phyloP scores from a whole-genome alignment of 495 filamentous ascomycete genomes.

The Hypoxylon subgilvum region DNA sequence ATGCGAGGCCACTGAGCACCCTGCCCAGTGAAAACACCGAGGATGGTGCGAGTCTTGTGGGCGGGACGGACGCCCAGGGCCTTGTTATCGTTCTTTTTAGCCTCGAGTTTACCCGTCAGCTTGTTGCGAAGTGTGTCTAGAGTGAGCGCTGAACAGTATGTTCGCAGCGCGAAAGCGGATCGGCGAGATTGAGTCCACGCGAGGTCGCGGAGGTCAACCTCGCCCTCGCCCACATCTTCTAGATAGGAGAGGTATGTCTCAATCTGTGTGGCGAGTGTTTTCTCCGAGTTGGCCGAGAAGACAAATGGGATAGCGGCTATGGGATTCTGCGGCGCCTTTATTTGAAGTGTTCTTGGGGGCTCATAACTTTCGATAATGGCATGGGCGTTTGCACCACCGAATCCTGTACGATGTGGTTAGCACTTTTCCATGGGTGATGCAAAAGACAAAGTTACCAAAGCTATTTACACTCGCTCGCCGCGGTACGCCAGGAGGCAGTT shows the following conservation, averaged over 20 bases:
- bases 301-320: background rate
- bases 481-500: conserved; percentile 1
- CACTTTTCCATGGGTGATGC: background rate
- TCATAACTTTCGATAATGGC: conserved; percentile 48
- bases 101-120: conserved; percentile 2
- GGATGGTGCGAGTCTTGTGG: conserved; percentile 5
- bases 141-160: conserved; percentile 3
- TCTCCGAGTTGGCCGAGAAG: conserved; percentile 4
- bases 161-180: conserved; percentile 6
- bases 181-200: conserved; percentile 6
- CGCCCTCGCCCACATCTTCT: background rate
- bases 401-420: conserved; percentile 56
- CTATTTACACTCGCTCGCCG: conserved; percentile 21
- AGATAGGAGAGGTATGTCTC: background rate
- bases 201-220: conserved; percentile 7
- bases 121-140: no score
- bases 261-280: background rate
- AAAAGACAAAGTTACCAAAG: conserved; percentile 1
- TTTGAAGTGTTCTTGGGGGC: background rate
- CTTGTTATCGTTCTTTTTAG: conserved; percentile 4
- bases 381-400: conserved; percentile 59
- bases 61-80: conserved; percentile 4
- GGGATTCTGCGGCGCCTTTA: background rate
- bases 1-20: conserved; percentile 38
- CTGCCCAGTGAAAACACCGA: conserved; percentile 40